A percentile compares a stretch with the other conserved stretches of the same genome.
These are phyloP conservation scores for Beauveria caledonica DNA, from an alignment of 2,329 filamentous ascomycete species.

Conservation along the genomic window DNA sequence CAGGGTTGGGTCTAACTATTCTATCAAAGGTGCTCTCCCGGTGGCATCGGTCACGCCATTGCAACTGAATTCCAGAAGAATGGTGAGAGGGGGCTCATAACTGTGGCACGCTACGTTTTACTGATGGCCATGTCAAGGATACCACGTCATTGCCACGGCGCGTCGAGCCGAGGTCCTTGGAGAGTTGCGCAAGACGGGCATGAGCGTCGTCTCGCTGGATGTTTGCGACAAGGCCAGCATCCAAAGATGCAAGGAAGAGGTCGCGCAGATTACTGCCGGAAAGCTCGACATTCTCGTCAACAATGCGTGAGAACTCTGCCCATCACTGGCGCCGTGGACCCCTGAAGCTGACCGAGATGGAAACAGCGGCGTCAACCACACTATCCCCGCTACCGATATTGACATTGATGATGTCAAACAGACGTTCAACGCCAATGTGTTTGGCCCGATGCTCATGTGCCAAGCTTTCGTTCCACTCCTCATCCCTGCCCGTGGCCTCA, in stretches of 20 bases:
- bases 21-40: conserved; percentile 45
- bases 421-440: conserved; percentile 50
- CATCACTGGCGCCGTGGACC: background rate
- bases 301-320: conserved; percentile 37
- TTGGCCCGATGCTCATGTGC: conserved; percentile 48
- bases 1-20: background rate
- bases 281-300: conserved; percentile 51
- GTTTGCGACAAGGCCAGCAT: conserved; percentile 46
- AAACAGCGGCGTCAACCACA: conserved; percentile 33
- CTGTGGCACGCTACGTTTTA: conserved; percentile 3
- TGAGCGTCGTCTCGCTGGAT: conserved; percentile 44
- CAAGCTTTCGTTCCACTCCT: conserved; percentile 42
- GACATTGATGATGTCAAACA: conserved; percentile 43
- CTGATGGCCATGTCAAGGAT: conserved; percentile 26
- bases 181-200: conserved; percentile 37
- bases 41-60: conserved; percentile 48
- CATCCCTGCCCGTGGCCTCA: conserved; percentile 40
- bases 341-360: background rate
- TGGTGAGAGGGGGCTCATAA: conserved; percentile 7
- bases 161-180: conserved; percentile 40
- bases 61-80: conserved; percentile 27
- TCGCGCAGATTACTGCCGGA: conserved; percentile 40
- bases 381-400: conserved; percentile 43
- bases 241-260: conserved; percentile 36
- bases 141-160: conserved; percentile 50